These are phyloP conservation scores for Plasmodium coatneyi DNA, from an alignment of 169 alveolate genomes.

Conservation along the genomic window DNA sequence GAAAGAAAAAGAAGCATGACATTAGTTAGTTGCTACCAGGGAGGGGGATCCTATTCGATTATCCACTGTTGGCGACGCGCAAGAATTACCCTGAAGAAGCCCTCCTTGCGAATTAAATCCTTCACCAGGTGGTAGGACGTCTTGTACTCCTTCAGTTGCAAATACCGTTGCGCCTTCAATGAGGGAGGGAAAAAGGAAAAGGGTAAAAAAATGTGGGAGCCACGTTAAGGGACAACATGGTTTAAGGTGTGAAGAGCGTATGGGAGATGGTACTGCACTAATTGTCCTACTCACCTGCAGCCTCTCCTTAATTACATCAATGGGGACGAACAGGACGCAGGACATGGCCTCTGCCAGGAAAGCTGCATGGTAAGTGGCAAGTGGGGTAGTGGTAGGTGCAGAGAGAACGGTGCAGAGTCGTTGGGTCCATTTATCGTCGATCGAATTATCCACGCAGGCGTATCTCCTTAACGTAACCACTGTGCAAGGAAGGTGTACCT, in stretches of 20 bases:
- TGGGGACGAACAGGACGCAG: constrained; percentile 63
- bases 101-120: constrained; percentile 31
- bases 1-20: neutral
- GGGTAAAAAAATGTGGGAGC: neutral
- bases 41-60: neutral
- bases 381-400: neutral
- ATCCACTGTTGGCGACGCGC: neutral
- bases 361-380: neutral
- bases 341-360: constrained; percentile 51
- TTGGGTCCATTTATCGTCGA: neutral
- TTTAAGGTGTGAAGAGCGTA: neutral
- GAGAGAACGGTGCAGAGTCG: neutral
- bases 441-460: too few relatives aligned
- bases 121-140: constrained; percentile 21
- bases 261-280: neutral
- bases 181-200: neutral
- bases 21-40: neutral
- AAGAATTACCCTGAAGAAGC: constrained; percentile 28
- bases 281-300: constrained; percentile 23
- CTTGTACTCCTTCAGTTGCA: constrained; percentile 23
- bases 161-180: constrained; percentile 55
- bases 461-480: too few relatives aligned
- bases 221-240: neutral
- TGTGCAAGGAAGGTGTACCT: too few relatives aligned
- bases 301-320: constrained; percentile 64